Percentiles rank a stretch among this genome's conserved stretches.
These are phyloP conservation scores for Chlamydomonas sp. DNA, from an alignment of 139 green algal genomes.

Conservation along the genomic window DNA sequence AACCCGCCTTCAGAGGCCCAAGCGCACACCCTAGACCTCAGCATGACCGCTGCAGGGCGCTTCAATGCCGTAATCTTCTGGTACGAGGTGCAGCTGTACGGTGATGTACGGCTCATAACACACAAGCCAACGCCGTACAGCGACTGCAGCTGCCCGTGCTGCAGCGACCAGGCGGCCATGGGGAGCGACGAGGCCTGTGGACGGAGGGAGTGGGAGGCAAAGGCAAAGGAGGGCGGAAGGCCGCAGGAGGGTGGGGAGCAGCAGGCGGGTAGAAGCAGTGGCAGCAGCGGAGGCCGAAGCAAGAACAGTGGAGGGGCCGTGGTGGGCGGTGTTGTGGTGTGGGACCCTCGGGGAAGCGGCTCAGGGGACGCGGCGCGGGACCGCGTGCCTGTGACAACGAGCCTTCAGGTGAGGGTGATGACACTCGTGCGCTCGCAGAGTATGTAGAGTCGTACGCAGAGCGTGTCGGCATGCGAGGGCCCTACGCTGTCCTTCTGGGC, in stretches of 20 bases:
- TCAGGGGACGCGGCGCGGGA: too few relatives aligned
- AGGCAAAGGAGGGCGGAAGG: too few relatives aligned
- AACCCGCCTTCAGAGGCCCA: neutral
- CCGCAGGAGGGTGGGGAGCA: too few relatives aligned
- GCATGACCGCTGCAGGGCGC: conserved; percentile 53
- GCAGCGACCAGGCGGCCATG: conserved; percentile 35
- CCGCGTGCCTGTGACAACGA: neutral
- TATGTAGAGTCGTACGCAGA: too few relatives aligned
- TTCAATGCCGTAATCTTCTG: conserved; percentile 80
- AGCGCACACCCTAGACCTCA: conserved; percentile 68
- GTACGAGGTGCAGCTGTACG: conserved; percentile 74
- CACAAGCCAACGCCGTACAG: neutral
- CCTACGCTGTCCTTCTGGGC: neutral
- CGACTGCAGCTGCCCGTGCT: neutral
- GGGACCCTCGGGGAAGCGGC: too few relatives aligned
- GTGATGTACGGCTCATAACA: conserved; percentile 52
- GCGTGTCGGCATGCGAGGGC: too few relatives aligned
- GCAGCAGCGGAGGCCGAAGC: too few relatives aligned
- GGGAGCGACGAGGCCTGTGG: neutral
- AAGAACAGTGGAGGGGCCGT: too few relatives aligned
- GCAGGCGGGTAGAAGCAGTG: too few relatives aligned
- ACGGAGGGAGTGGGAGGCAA: neutral
- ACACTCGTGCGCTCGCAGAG: too few relatives aligned
- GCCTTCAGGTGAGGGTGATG: neutral
- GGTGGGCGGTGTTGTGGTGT: too few relatives aligned